Evolutionary conservation across 768 basidiomycete genomes (phyloP).

Genomic region (Auriscalpium orientale): DNA sequence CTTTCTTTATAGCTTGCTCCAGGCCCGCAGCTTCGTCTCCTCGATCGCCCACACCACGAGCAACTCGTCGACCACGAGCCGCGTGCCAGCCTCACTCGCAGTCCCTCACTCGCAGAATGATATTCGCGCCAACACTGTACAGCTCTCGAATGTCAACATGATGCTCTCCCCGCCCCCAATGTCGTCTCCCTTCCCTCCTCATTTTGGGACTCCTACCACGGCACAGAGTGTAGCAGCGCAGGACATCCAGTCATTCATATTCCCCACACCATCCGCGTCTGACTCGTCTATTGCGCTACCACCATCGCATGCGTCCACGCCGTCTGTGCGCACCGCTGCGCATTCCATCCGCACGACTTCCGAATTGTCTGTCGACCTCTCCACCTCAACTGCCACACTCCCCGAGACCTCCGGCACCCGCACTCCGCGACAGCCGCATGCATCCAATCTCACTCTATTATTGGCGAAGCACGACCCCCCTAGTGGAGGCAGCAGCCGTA

Average conservation of each 20-base stretch:
- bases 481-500: not conserved
- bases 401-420: constrained; percentile 13
- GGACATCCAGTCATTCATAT: not conserved
- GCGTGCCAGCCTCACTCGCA: constrained; percentile 7
- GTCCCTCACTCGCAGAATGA: constrained; percentile 49
- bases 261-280: constrained; percentile 9
- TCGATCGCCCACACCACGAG: constrained; percentile 18
- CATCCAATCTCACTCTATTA: constrained; percentile 31
- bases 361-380: constrained; percentile 20
- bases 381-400: constrained; percentile 14
- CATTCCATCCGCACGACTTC: constrained; percentile 17
- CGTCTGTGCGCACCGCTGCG: constrained; percentile 9
- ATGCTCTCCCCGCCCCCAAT: constrained; percentile 23
- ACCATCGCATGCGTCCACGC: constrained; percentile 1
- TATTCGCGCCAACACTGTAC: constrained; percentile 61
- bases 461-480: constrained; percentile 19
- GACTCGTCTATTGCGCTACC: constrained; percentile 19
- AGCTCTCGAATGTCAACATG: constrained; percentile 48
- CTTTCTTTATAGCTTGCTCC: constrained; percentile 39
- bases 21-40: constrained; percentile 41
- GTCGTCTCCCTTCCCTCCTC: constrained; percentile 11
- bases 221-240: not conserved
- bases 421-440: constrained; percentile 10
- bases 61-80: not conserved
- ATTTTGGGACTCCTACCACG: constrained; percentile 30